Base-by-base conservation (phyloP, 106 monocot species). In the Phalaenopsis aphrodite region DNA sequence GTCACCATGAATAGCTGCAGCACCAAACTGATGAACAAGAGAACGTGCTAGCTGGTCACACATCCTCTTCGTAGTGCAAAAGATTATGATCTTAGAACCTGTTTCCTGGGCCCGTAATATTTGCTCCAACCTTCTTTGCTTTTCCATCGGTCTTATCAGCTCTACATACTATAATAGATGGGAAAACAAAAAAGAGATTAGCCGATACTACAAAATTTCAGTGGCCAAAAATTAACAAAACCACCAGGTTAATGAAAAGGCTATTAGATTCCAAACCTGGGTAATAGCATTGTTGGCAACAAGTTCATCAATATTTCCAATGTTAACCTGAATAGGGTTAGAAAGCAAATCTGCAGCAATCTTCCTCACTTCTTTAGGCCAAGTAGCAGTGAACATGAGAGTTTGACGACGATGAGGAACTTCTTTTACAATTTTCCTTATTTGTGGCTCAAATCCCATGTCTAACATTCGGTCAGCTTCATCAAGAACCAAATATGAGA, bases 391-490 rank as follows among this genome's bases (percentile, higher is more conserved):
- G 71, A 83, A 96, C 96, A 96, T 96, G 52, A 96, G 91, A 30
- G 96, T 96, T 55, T 96, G 96, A 41, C 93, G 93, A n/a, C 83
- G 85, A 56, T 82, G 55, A 9, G 96, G 96, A 84, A 96, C 84
- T 77, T 96, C 96, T 75, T 96, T 94, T 41, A 96, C 91, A 79
- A 96, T 96, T 81, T 90, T 96, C 19, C 96, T 84, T 75, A 96
- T 96, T 56, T 96, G 93, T 41, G 96, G 96, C 79, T 96, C 96
- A 85, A 96, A 96, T 49, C 96, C 96, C 96, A 96, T 96, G 83
- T 96, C 96, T 80, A 96, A 72, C 96, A 96, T 96, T 14, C 96
- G 86, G 52, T 96, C 96, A 66, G 96, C 96, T 82, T 96, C 96
- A 49, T 96, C 96, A 68, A 96, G 87, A 65, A 96, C 96, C 61